Base-by-base conservation (phyloP, 1,284 basidiomycete genomes). In the Fistulina hepatica region DNA sequence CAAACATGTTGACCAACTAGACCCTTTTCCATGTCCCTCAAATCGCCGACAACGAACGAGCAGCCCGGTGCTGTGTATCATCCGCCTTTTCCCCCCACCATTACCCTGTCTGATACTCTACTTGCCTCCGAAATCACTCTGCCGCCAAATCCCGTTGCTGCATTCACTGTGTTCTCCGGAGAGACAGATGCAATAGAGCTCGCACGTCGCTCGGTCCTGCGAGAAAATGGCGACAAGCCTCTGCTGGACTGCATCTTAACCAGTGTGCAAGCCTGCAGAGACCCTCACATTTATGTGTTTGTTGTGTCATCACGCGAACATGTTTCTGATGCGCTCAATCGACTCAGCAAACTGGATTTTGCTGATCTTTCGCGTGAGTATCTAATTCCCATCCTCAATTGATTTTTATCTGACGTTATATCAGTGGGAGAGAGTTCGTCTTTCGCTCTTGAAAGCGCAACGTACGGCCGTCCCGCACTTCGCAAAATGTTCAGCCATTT, bases 221-320 rank as follows among this genome's bases (percentile, higher is more conserved):
- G 55, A 17, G 56, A 53, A 34, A 67, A 69, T 45, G 22, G 54
- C 49, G 27, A 53, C 42, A 17, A 42, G 42, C 22, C 57, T 10
- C 52, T 77, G 33, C 42, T 66, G 11, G 62, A 69, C n/a, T 69
- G 70, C 12, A 49, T 76, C 15, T 55, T 81, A 21, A 57, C 69
- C 21, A 63, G 64, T 42, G 65, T 72, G 22, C 60, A 70, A 34
- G 58, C 58, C 21, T 53, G 60, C 35, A 55, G 58, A 7, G 39
- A 46, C 27, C 52, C 59, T 5, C 59, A 59, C 21, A 52, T 83
- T 33, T 71, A 77, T 57, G 64, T 72, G 13, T 81, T 80, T 49
- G 54, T 56, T 13, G 52, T 82, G 20, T 61, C 64, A 9, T 56
- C 66, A n/a, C 46, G 51, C 5, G 57, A 63, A 15, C 43, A 43